Base-by-base conservation (phyloP, 2,329 filamentous ascomycete genomes). In the Penicillium sp. region DNA sequence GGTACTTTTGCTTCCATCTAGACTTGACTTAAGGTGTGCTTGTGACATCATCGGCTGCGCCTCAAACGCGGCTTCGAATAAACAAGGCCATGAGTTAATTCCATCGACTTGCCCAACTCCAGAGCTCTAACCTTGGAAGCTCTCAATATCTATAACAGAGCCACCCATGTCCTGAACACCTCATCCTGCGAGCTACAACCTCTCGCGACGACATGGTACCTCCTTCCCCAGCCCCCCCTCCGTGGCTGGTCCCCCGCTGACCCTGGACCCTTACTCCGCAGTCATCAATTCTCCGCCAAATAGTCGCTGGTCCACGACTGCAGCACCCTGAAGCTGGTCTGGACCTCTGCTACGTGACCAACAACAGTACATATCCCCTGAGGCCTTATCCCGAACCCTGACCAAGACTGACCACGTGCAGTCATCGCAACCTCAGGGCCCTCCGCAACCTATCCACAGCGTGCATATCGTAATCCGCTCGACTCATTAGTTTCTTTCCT, bases 281-380 rank as follows among this genome's bases (percentile, higher is more conserved):
- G 89, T 81, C 88, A 49, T 90, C 87, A 21, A 75, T 97, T 56
- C 82, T 97, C 61, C 89, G 93, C 64, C 90, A 95, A 70, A 89
- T 97, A 59, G 90, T 97, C 57, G 91, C 94, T 42, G 87, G 92
- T 9, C 93, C 94, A 12, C 85, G 94, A 60, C 80, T 86, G 54
- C 84, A 87, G 64, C 92, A 97, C 70, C 82, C 88, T 28, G 93
- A 96, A 76, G 88, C 93, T 7, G 88, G 89, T 6, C 81, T 99
- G 24, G 94, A 99, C 70, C 82, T 99, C 42, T 97, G 93, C 79
- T 99, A 99, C 73, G 92, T 97, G 33, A 95, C 91, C 0, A 85
- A 92, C 65, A 84, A 88, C 65, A 89, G 70, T 77, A 62, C 45
- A 24, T 42, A 10, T 41, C 46, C 29, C 2, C 23, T 31, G 5